Percentiles rank a stretch among this genome's conserved stretches.
Evolutionary conservation across 2,329 filamentous ascomycete species (phyloP).

Genomic region (Alternaria viburni): DNA sequence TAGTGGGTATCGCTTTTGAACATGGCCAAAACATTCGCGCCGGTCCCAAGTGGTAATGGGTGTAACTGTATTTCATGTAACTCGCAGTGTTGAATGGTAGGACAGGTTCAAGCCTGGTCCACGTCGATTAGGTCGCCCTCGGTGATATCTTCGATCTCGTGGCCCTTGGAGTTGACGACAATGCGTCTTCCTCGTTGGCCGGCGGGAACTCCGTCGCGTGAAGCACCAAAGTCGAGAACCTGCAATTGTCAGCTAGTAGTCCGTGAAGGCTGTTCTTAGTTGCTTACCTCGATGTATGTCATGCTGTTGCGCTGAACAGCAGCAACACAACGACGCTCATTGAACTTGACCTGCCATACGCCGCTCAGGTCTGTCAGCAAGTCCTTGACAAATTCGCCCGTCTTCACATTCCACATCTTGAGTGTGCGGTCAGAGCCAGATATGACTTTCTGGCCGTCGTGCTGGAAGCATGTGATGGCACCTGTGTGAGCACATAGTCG

Average conservation of each 20-base stretch:
- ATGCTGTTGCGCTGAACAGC: conserved; percentile 91
- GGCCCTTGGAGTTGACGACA: conserved; percentile 54
- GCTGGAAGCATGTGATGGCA: conserved; percentile 98
- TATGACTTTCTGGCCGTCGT: conserved; percentile 95
- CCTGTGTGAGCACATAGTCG: conserved; percentile 93
- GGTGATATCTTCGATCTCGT: conserved; percentile 45
- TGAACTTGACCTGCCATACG: conserved; percentile 99
- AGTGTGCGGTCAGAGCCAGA: conserved; percentile 93
- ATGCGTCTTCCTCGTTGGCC: conserved; percentile 82
- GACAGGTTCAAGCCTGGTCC: conserved; percentile 26
- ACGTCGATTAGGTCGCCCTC: conserved; percentile 41
- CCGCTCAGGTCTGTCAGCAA: conserved; percentile 90
- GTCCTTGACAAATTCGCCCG: conserved; percentile 90
- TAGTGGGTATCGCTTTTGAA: conserved; percentile 43
- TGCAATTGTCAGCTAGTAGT: conserved; percentile 52
- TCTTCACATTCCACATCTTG: conserved; percentile 98
- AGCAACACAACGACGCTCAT: conserved; percentile 91
- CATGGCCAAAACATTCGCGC: conserved; percentile 31
- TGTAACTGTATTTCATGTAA: background rate
- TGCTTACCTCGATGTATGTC: conserved; percentile 87
- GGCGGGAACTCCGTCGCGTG: conserved; percentile 81
- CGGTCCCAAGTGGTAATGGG: conserved; percentile 5
- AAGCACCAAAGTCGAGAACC: conserved; percentile 97
- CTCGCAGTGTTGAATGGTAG: background rate
- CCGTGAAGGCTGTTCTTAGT: background rate